Evolutionary conservation across 2,329 filamentous ascomycete species (phyloP).

Genomic region (Hypoxylon sp.): DNA sequence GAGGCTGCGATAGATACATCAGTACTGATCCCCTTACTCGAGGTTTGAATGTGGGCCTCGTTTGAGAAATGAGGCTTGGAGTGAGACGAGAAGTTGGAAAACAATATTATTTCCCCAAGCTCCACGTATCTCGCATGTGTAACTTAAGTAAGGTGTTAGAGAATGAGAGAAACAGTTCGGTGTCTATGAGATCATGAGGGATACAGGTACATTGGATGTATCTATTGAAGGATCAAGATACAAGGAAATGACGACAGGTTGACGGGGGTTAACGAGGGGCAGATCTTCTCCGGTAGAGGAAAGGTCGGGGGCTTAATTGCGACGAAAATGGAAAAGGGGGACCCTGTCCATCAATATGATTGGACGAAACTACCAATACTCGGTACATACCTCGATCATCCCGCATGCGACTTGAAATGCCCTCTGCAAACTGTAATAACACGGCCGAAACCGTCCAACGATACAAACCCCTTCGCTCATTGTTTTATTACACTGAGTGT

Average conservation of each 20-base stretch:
- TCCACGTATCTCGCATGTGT: conserved; percentile 6
- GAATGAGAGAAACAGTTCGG: conserved; percentile 6
- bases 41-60: conserved; percentile 22
- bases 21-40: conserved; percentile 28
- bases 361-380: conserved; percentile 20
- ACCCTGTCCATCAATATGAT: conserved; percentile 14
- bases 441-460: conserved; percentile 34
- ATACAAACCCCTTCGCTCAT: conserved; percentile 12
- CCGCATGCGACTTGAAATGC: conserved; percentile 31
- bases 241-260: conserved; percentile 41
- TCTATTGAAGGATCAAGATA: conserved; percentile 12
- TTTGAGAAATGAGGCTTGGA: conserved; percentile 27
- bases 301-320: conserved; percentile 28
- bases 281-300: conserved; percentile 26
- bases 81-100: conserved; percentile 23
- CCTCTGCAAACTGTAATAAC: conserved; percentile 14
- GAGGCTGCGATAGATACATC: conserved; percentile 23
- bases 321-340: conserved; percentile 42
- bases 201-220: no score
- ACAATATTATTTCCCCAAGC: conserved; percentile 14
- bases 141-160: background rate
- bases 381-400: conserved; percentile 15
- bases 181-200: conserved; percentile 19
- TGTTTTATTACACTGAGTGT: background rate
- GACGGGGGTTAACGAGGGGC: conserved; percentile 27